Conservation (phyloP, 1,139 yeast genomes). For the Meyerozyma guilliermondii region DNA sequence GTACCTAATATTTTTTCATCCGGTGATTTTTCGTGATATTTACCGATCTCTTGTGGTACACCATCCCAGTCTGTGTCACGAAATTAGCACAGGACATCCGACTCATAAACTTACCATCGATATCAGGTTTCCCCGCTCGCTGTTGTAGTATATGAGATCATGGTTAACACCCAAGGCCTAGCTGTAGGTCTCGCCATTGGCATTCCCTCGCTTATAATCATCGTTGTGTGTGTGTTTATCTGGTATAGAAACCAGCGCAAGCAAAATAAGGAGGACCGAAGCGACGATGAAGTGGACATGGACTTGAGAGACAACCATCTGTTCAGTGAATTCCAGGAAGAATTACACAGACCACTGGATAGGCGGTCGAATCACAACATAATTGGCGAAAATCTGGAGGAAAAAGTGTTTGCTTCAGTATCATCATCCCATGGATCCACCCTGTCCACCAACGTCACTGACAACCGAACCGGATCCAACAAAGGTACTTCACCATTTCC, state of each 20-base stretch:
- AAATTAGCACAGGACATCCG: no score
- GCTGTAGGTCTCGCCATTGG: conserved; percentile 44
- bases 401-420: background rate
- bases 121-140: background rate
- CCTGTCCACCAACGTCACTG: conserved; percentile 2
- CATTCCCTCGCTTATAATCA: conserved; percentile 29
- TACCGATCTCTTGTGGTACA: no score
- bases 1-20: background rate
- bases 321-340: conserved; percentile 35
- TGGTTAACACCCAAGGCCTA: conserved; percentile 11
- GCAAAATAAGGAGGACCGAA: conserved; percentile 29
- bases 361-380: background rate
- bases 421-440: conserved; percentile 1
- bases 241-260: conserved; percentile 30
- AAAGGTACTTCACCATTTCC: conserved; percentile 5
- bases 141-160: conserved; percentile 1
- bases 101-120: background rate
- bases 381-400: background rate
- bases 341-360: conserved; percentile 24
- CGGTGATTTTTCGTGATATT: background rate
- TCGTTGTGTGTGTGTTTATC: conserved; percentile 14
- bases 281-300: conserved; percentile 28
- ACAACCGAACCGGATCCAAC: background rate
- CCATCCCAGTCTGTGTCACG: background rate
- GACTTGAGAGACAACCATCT: conserved; percentile 35